Evolutionary conservation across 768 basidiomycete genomes (phyloP).

Genomic region (Erythrobasidium yunnanense): DNA sequence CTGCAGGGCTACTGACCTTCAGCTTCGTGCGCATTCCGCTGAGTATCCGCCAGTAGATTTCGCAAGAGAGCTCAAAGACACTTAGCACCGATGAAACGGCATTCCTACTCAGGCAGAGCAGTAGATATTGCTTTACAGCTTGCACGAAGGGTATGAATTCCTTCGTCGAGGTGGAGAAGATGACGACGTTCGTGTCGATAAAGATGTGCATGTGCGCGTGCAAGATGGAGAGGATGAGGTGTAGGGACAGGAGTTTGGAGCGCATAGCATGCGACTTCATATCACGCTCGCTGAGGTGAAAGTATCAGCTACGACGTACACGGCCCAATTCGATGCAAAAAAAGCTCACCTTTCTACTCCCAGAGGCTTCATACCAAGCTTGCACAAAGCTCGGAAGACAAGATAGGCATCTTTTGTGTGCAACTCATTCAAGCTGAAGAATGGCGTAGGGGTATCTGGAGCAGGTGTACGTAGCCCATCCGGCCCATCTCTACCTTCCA

Average conservation of each 20-base stretch:
- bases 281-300: conserved; percentile 66
- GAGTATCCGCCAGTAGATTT: conserved; percentile 96
- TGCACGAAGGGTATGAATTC: conserved; percentile 84
- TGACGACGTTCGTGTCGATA: conserved; percentile 74
- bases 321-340: background rate
- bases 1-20: conserved; percentile 53
- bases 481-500: background rate
- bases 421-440: conserved; percentile 56
- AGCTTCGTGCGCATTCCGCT: conserved; percentile 87
- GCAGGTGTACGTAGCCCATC: conserved; percentile 10
- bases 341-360: conserved; percentile 70
- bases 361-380: conserved; percentile 93
- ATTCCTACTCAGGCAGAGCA: conserved; percentile 80
- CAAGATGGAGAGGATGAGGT: conserved; percentile 81
- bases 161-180: conserved; percentile 77
- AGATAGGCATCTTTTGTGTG: conserved; percentile 97
- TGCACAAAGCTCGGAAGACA: conserved; percentile 92
- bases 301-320: background rate
- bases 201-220: conserved; percentile 84
- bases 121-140: conserved; percentile 91
- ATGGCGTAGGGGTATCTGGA: background rate
- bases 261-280: conserved; percentile 93
- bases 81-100: conserved; percentile 89
- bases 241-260: conserved; percentile 84
- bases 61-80: conserved; percentile 94